Percentiles rank a stretch among this genome's conserved stretches.
These are phyloP conservation scores for Entrophospora sp. DNA, from an alignment of 192 early-diverging fungal genomes.

Conservation along the genomic window DNA sequence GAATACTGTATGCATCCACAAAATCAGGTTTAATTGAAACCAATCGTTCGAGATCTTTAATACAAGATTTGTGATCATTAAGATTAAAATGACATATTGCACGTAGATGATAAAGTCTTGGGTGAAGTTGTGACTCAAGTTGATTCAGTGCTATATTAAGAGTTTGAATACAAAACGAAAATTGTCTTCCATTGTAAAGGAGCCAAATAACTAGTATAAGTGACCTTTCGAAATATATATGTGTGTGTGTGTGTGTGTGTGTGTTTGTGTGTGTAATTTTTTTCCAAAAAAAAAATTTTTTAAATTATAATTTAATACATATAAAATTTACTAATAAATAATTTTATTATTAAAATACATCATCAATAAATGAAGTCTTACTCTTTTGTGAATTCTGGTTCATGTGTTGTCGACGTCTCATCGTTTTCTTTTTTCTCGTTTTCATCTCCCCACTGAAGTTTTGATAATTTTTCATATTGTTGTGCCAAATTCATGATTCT, in stretches of 20 bases:
- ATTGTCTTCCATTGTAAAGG: constrained; percentile 49
- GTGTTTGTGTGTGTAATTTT: no score
- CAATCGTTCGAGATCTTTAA: constrained; percentile 23
- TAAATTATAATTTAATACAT: no score
- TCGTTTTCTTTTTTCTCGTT: constrained; percentile 1
- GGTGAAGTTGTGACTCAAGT: constrained; percentile 36
- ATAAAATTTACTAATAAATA: no score
- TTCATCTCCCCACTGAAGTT: constrained; percentile 20
- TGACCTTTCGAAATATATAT: constrained; percentile 15
- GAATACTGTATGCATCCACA: constrained; percentile 24
- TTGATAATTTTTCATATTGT: constrained; percentile 40
- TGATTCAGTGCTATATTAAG: constrained; percentile 45
- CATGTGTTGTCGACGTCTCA: no score
- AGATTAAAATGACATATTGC: constrained; percentile 43
- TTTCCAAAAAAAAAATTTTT: no score
- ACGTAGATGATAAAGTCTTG: constrained; percentile 44
- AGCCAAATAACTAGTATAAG: constrained; percentile 43
- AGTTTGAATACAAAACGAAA: constrained; percentile 46
- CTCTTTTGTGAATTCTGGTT: constrained; percentile 20
- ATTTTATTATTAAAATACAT: no score
- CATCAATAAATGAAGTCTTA: no score
- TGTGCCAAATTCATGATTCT: constrained; percentile 51
- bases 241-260: no score
- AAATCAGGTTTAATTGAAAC: constrained; percentile 22
- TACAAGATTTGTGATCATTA: constrained; percentile 32